Conservation (phyloP, 768 basidiomycete genomes). For the Suillus cothurnatus region DNA sequence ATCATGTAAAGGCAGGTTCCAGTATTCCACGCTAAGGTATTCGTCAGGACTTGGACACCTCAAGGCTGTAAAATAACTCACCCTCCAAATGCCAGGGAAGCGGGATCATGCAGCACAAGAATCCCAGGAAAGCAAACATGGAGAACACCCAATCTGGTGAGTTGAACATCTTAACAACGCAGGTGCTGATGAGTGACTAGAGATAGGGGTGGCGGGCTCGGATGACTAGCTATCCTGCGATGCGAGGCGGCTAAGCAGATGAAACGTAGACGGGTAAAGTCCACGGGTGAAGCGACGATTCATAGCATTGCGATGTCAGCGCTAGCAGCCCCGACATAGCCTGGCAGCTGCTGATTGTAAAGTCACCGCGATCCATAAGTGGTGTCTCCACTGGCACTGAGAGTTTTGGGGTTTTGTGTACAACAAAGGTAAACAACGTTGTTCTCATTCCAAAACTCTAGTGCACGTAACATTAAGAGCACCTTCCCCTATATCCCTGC, state of each 20-base stretch:
- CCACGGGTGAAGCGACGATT: slow-evolving; percentile 6
- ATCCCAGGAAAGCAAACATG: slow-evolving; percentile 54
- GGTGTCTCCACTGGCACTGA: too few species aligned
- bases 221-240: slow-evolving; percentile 12
- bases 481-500: neutral
- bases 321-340: slow-evolving; percentile 9
- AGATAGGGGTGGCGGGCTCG: slow-evolving; percentile 13
- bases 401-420: neutral
- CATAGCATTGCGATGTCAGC: slow-evolving; percentile 2
- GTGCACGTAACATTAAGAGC: too few species aligned
- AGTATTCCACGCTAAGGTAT: slow-evolving; percentile 41
- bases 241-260: neutral
- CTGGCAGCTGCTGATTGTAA: too few species aligned
- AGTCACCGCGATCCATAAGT: too few species aligned
- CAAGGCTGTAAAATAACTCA: slow-evolving; percentile 2
- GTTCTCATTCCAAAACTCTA: too few species aligned
- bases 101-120: slow-evolving; percentile 60
- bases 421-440: neutral
- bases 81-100: slow-evolving; percentile 62
- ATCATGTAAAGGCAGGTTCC: slow-evolving; percentile 49
- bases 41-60: neutral
- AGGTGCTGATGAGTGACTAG: slow-evolving; percentile 25
- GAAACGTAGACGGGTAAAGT: slow-evolving; percentile 5
- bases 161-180: slow-evolving; percentile 31
- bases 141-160: slow-evolving; percentile 42